Conservation (phyloP, 495 filamentous ascomycete genomes). For the Neurospora discreta region DNA sequence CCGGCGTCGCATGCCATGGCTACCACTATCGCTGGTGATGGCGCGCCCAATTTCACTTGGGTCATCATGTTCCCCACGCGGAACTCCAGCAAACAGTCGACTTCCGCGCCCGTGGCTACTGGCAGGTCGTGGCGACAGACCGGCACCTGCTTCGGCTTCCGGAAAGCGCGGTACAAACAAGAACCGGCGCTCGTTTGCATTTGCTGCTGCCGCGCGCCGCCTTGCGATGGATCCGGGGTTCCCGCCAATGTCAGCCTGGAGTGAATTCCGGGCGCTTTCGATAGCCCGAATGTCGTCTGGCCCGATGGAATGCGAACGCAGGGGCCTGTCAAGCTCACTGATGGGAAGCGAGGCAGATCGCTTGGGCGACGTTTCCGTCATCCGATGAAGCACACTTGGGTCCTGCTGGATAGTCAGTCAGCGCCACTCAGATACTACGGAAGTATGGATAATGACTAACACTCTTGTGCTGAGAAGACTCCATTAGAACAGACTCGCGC, state of each 20-base stretch:
- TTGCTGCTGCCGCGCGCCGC: slow-evolving; percentile 23
- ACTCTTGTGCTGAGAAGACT: slow-evolving; percentile 28
- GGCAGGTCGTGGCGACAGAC: slow-evolving; percentile 42
- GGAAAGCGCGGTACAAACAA: slow-evolving; percentile 19
- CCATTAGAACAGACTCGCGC: slow-evolving; percentile 10
- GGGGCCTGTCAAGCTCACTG: slow-evolving; percentile 39
- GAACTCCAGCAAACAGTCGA: slow-evolving; percentile 2
- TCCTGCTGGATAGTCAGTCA: slow-evolving; percentile 28
- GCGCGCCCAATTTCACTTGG: slow-evolving; percentile 42
- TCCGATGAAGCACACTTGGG: slow-evolving; percentile 24
- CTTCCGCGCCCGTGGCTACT: slow-evolving; percentile 38
- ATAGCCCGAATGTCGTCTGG: slow-evolving; percentile 36
- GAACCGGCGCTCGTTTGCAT: slow-evolving; percentile 26
- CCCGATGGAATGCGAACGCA: slow-evolving; percentile 44
- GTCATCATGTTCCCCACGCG: slow-evolving; percentile 19
- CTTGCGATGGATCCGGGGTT: background rate
- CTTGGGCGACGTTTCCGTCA: slow-evolving; percentile 24
- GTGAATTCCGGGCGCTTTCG: slow-evolving; percentile 33
- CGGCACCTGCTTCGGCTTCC: slow-evolving; percentile 29
- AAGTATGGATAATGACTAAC: slow-evolving; percentile 23
- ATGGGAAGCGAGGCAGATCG: slow-evolving; percentile 42
- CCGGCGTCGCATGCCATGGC: slow-evolving; percentile 29
- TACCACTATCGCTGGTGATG: slow-evolving; percentile 35
- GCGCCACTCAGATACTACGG: background rate
- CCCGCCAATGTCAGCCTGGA: slow-evolving; percentile 26